Evolutionary conservation across 2,329 filamentous ascomycete genomes (phyloP).

Genomic region (Paecilomyces dactylethromorphus): DNA sequence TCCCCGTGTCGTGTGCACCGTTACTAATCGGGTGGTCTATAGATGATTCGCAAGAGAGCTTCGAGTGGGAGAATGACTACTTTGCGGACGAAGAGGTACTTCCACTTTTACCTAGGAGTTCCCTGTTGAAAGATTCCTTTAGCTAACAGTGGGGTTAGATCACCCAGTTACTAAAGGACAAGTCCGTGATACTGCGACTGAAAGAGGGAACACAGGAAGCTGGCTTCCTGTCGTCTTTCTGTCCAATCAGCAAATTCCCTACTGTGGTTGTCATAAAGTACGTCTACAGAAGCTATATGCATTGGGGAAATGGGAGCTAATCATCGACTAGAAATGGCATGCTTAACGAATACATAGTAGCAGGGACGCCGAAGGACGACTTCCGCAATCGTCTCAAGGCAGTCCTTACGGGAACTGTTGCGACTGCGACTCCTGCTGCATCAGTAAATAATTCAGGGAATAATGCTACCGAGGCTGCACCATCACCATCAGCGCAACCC

Average conservation of each 20-base stretch:
- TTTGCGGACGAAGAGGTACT: slow-evolving; percentile 49
- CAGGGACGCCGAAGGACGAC: slow-evolving; percentile 58
- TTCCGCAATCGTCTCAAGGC: slow-evolving; percentile 53
- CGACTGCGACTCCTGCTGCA: background rate
- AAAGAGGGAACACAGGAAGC: slow-evolving; percentile 71
- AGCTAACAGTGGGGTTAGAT: slow-evolving; percentile 38
- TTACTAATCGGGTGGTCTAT: slow-evolving; percentile 9
- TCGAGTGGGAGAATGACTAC: slow-evolving; percentile 66
- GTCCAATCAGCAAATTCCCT: slow-evolving; percentile 71
- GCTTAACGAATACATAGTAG: slow-evolving; percentile 67
- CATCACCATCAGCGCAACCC: background rate
- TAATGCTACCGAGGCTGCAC: background rate
- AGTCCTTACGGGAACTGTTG: slow-evolving; percentile 28
- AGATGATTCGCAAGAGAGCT: slow-evolving; percentile 67
- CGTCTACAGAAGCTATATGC: slow-evolving; percentile 14
- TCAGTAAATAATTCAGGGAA: background rate
- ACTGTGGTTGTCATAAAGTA: slow-evolving; percentile 73
- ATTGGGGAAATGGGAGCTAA: background rate
- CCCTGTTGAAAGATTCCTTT: slow-evolving; percentile 1
- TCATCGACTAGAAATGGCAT: slow-evolving; percentile 58
- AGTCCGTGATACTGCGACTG: slow-evolving; percentile 65
- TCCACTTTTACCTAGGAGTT: background rate
- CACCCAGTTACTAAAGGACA: slow-evolving; percentile 49
- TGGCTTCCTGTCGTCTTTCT: slow-evolving; percentile 73
- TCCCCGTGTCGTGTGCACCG: slow-evolving; percentile 11